phyloP scores from a whole-genome alignment of 164 flowering plant genomes.

The Cinnamomum chago region DNA sequence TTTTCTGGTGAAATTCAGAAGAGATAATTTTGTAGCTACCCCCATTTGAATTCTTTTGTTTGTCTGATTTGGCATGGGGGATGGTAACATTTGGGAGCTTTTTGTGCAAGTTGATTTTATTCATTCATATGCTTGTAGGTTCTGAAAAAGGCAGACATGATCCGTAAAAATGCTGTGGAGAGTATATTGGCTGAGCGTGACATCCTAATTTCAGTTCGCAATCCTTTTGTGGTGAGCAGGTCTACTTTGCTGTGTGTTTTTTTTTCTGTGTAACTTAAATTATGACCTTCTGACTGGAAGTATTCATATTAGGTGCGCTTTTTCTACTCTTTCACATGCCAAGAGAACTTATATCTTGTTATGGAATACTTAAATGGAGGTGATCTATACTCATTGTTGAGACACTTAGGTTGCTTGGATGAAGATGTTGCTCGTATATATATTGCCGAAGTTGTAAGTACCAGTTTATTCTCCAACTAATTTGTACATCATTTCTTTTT shows the following conservation, averaged over 20 bases:
- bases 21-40: too few species aligned
- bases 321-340: constrained; percentile 97
- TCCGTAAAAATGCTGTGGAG: constrained; percentile 98
- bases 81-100: neutral
- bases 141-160: constrained; percentile 97
- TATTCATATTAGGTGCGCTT: constrained; percentile 79
- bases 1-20: too few species aligned
- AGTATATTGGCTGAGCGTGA: constrained; percentile 98
- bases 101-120: neutral
- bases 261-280: neutral
- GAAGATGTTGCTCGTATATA: constrained; percentile 97
- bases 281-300: constrained; percentile 21
- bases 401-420: constrained; percentile 96
- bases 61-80: neutral
- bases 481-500: constrained; percentile 1
- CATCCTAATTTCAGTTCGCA: constrained; percentile 93
- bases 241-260: too few species aligned
- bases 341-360: constrained; percentile 95
- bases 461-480: neutral
- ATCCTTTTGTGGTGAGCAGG: constrained; percentile 96
- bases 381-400: constrained; percentile 87
- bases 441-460: constrained; percentile 96
- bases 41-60: too few species aligned
- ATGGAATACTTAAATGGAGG: constrained; percentile 99
- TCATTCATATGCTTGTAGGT: constrained; percentile 41